These are phyloP conservation scores for Salix brachista DNA, from an alignment of 345 rosid species.

Conservation along the genomic window DNA sequence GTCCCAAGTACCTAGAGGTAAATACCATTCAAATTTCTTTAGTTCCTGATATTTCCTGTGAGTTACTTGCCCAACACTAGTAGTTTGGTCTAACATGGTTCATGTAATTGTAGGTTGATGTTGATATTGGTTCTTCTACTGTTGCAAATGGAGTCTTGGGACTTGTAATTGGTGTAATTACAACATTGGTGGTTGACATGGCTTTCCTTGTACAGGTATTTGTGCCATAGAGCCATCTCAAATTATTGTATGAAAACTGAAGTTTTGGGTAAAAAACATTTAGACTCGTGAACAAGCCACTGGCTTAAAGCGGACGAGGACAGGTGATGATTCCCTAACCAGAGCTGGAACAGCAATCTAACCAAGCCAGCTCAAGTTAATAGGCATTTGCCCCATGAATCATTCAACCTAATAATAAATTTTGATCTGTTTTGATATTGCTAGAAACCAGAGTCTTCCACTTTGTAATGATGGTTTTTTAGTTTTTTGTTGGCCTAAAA, in stretches of 20 bases:
- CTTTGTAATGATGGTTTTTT: too few species aligned
- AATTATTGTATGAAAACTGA: neutral
- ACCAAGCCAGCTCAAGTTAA: too few species aligned
- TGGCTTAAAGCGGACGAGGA: too few species aligned
- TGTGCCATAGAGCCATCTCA: constrained; percentile 2
- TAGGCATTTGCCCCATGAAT: too few species aligned
- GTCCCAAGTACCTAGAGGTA: constrained; percentile 81
- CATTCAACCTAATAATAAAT: too few species aligned
- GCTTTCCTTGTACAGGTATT: constrained; percentile 95
- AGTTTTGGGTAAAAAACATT: too few species aligned
- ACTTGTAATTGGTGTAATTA: constrained; percentile 91
- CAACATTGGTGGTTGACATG: constrained; percentile 92
- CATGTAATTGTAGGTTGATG: constrained; percentile 57
- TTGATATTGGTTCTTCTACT: constrained; percentile 95
- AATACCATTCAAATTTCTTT: constrained; percentile 8
- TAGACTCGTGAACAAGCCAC: too few species aligned
- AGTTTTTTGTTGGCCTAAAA: too few species aligned
- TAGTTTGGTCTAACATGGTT: constrained; percentile 13
- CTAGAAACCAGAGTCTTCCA: too few species aligned
- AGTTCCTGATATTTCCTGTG: neutral
- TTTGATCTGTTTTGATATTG: too few species aligned
- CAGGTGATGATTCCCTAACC: too few species aligned
- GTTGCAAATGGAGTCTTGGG: constrained; percentile 99
- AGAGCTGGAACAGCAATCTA: too few species aligned
- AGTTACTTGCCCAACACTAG: neutral